Evolutionary conservation across 495 filamentous ascomycete species (phyloP).

Genomic region (Penicillium macrosclerotiorum): DNA sequence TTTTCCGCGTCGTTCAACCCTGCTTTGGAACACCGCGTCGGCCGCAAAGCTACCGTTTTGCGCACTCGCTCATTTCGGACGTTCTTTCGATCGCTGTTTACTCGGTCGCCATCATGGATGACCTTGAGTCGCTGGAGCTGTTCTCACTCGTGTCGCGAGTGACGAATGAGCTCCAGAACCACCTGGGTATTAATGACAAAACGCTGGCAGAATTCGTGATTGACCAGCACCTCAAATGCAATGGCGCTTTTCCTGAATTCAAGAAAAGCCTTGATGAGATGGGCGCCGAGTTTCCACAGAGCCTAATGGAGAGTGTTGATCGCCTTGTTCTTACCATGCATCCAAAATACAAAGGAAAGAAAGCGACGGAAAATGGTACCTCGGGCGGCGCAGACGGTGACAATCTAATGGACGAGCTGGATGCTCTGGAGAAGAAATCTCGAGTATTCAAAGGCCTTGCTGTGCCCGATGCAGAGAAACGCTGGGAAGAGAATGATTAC

Average conservation of each 20-base stretch:
- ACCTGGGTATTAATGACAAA: slow-evolving; percentile 90
- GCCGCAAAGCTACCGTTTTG: slow-evolving; percentile 14
- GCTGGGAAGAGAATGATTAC: slow-evolving; percentile 53
- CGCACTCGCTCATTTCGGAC: slow-evolving; percentile 15
- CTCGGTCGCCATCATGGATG: slow-evolving; percentile 63
- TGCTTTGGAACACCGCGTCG: slow-evolving; percentile 12
- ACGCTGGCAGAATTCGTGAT: slow-evolving; percentile 95
- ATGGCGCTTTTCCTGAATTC: slow-evolving; percentile 61
- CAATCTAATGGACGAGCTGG: slow-evolving; percentile 40
- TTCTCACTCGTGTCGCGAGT: slow-evolving; percentile 93
- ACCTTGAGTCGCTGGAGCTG: slow-evolving; percentile 84
- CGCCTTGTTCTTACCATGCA: slow-evolving; percentile 86
- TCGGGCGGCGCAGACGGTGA: slow-evolving; percentile 18
- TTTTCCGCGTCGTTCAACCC: slow-evolving; percentile 39
- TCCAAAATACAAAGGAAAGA: slow-evolving; percentile 68
- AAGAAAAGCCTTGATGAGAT: slow-evolving; percentile 66
- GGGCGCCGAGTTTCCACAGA: slow-evolving; percentile 84
- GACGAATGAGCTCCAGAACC: slow-evolving; percentile 89
- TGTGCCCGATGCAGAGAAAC: slow-evolving; percentile 74
- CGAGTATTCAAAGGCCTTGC: slow-evolving; percentile 86
- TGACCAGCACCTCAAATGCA: slow-evolving; percentile 77
- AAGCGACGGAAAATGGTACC: slow-evolving; percentile 24
- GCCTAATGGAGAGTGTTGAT: slow-evolving; percentile 87
- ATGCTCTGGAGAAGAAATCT: slow-evolving; percentile 60
- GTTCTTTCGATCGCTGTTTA: slow-evolving; percentile 1